A percentile compares a stretch with the other conserved stretches of the same genome.
Evolutionary conservation across 2,329 filamentous ascomycete species (phyloP).

Genomic region (Microcera coccophila): DNA sequence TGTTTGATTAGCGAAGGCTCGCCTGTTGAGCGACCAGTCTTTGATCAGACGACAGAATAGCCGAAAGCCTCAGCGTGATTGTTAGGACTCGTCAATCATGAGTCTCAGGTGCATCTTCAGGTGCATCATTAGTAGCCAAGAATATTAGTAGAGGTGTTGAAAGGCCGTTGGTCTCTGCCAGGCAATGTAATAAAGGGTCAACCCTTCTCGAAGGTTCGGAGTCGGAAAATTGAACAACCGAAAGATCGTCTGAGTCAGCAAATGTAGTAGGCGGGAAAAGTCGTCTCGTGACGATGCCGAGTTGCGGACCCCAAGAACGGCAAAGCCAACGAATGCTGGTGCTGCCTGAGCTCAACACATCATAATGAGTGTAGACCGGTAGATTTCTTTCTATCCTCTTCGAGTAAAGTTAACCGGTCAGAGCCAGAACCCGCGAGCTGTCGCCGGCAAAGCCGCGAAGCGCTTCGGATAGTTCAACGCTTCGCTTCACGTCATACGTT

Average conservation of each 20-base stretch:
- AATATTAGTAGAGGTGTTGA: no score
- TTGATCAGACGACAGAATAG: no score
- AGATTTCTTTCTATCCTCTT: conserved; percentile 15
- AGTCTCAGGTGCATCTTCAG: no score
- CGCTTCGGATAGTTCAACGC: conserved; percentile 3
- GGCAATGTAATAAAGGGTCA: no score
- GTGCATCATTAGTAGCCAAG: no score
- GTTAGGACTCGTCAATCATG: no score
- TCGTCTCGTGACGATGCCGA: conserved; percentile 26
- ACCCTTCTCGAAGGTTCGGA: conserved; percentile 5
- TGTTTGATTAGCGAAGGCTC: no score
- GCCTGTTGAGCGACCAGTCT: no score
- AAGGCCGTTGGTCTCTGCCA: no score
- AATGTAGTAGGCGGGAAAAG: conserved; percentile 20
- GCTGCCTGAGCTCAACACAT: conserved; percentile 24
- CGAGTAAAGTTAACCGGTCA: conserved; percentile 10
- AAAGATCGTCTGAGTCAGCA: conserved; percentile 23
- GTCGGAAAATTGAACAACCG: conserved; percentile 23
- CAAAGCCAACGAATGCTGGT: conserved; percentile 20
- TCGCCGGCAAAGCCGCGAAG: conserved; percentile 5
- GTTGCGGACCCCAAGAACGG: conserved; percentile 26
- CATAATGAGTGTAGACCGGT: conserved; percentile 26
- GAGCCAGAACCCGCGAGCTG: conserved; percentile 3
- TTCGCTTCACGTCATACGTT: conserved; percentile 21
- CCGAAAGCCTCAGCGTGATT: no score